Evolutionary conservation across 2,329 filamentous ascomycete genomes (phyloP), one percentile per base, ranked within the genome.

Genomic region (Chalaropsis thielavioides): DNA sequence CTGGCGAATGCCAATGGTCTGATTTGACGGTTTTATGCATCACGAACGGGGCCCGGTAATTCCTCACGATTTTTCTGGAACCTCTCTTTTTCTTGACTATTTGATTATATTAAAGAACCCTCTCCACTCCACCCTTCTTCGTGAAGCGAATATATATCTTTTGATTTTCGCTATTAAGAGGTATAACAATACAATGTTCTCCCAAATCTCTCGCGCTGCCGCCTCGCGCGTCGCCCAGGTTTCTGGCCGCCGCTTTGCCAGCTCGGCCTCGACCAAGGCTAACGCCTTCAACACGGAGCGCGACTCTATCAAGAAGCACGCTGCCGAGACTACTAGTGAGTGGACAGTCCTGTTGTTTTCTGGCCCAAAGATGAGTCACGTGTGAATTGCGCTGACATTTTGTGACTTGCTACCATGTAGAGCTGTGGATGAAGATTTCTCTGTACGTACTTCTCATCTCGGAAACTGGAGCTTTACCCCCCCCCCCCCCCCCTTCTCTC

Each of bases 251-350:
- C 86, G 87, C 72, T 81, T 90, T 72, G 86, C 85, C 74, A 86
- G 83, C 79, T 80, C 81, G 71, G 75, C 89, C 72, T 89, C 96
- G n/a, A 60, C 31, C 38, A 38, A 56, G 43, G 44, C 64, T 80
- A 97, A 95, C 79, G 85, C 86, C 73, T 99, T 97, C 83, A 87
- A 95, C 81, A 86, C 88, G 73, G 94, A 99, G 83, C 86, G 94
- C 75, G 81, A 85, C 75, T 89, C 88, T 72, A 89, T 96, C 74
- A 92, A 95, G 82, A 85, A 90, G 72, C 94, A 99, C 77, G 94
- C 94, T 73, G 84, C 81, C 70, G 82, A 83, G 73, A 94, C 90
- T 70, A 88, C 87, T 77, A 87, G 92, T 96, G 75, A 75, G 88
- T 83, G 65, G 63, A 31, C 31, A 44, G 4, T 5, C 11, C 46